Conservation (phyloP, 1,284 basidiomycete species). For the Inonotus hispidus region DNA sequence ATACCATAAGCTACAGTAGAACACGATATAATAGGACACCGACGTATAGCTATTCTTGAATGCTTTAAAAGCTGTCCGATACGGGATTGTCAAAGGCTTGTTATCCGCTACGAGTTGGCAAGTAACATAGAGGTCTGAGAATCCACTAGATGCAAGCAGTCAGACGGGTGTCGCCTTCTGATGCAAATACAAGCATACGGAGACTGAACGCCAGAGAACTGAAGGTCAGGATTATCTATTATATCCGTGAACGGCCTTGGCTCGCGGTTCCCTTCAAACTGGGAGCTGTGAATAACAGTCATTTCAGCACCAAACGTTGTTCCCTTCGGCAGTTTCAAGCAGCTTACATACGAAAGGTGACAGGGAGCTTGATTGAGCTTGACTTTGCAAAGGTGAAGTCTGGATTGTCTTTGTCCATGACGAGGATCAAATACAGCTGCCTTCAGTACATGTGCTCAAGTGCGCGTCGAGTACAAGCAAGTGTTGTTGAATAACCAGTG, state of each 20-base stretch:
- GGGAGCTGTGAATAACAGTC: constrained; percentile 50
- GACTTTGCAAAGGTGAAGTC: constrained; percentile 90
- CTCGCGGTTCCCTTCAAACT: constrained; percentile 74
- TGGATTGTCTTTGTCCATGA: constrained; percentile 71
- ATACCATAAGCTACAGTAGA: background rate
- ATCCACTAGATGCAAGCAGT: constrained; percentile 43
- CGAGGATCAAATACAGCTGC: background rate
- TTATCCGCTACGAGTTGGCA: constrained; percentile 91
- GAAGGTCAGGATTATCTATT: constrained; percentile 70
- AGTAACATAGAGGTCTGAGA: constrained; percentile 89
- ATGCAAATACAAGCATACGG: constrained; percentile 43
- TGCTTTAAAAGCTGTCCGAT: constrained; percentile 87
- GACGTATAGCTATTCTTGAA: constrained; percentile 83
- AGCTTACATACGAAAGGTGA: constrained; percentile 83
- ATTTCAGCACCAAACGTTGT: constrained; percentile 1
- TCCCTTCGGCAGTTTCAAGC: background rate
- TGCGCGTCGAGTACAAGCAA: too few relatives aligned
- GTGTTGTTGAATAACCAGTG: too few relatives aligned
- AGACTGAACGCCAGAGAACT: constrained; percentile 70
- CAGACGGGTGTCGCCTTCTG: background rate
- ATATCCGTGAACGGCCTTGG: constrained; percentile 70
- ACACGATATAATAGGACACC: constrained; percentile 23
- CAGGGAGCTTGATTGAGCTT: constrained; percentile 78
- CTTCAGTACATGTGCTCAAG: too few relatives aligned
- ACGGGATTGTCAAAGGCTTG: constrained; percentile 86